Evolutionary conservation across 306 rosid genomes (phyloP).

Genomic region (Quercus mongolica): DNA sequence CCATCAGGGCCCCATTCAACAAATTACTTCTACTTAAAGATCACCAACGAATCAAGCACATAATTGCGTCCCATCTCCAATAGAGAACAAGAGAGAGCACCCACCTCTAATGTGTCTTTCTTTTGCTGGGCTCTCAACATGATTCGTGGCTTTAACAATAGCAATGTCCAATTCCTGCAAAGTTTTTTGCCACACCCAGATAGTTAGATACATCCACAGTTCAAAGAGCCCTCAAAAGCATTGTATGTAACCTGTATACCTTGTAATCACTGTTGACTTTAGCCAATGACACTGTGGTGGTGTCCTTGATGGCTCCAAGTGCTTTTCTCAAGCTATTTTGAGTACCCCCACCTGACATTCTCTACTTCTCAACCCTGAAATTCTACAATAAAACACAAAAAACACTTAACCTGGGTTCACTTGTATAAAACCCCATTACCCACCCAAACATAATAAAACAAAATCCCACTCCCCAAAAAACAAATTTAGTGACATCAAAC

Average conservation of each 20-base stretch:
- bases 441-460: not conserved
- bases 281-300: constrained; percentile 96
- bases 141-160: constrained; percentile 89
- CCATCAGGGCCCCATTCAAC: constrained; percentile 14
- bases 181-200: constrained; percentile 18
- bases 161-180: constrained; percentile 96
- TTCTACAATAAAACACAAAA: constrained; percentile 26
- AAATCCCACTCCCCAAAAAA: constrained; percentile 4
- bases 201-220: constrained; percentile 2
- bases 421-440: constrained; percentile 4
- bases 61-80: not conserved
- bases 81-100: constrained; percentile 9
- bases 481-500: constrained; percentile 24
- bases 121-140: constrained; percentile 90
- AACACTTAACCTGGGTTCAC: constrained; percentile 9
- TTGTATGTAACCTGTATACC: constrained; percentile 37
- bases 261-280: constrained; percentile 98
- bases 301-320: constrained; percentile 93
- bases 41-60: constrained; percentile 7
- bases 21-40: constrained; percentile 18
- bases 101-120: constrained; percentile 87
- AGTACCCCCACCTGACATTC: constrained; percentile 77
- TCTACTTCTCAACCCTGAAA: constrained; percentile 44
- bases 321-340: constrained; percentile 94
- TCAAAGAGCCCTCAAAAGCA: not conserved